Base-by-base conservation (phyloP, 228 moss, liverwort and hornwort species). In the Sphagnum fallax region DNA sequence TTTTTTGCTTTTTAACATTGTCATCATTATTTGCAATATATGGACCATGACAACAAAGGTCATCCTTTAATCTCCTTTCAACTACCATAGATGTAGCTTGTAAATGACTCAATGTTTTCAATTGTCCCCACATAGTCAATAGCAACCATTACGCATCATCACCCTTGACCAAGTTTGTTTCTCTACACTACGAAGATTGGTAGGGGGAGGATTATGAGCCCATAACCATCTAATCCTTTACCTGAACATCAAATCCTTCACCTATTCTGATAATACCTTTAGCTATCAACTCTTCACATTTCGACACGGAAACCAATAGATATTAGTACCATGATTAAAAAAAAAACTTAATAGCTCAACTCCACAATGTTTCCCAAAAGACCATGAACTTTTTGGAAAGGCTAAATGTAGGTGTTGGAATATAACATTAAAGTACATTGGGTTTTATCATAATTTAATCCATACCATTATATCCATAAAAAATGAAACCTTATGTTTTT, bases 1-100 rank as follows among this genome's bases (percentile, higher is more conserved):
- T 93, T 90, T 68, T 80, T 79, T 16, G 93, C 93, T 75, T 79
- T 98, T 47, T 77, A 69, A 92, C 73, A 9, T 90, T 92, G 52
- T 97, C 93, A 13, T 81, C 75, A 6, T 92, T 90, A 18, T 83
- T 79, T 1, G 94, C 94, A 1, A 94, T 98, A 10, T 82, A 73
- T 51, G 98, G 98, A 66, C 90, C 98, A 59, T 87, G 91, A 81
- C 98, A 98, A 93, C 98, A 98, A 9, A 93, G 65, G 72, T 98
- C 98, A 72, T 98, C 98, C 59, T 84, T 82, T 58, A 87, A 74
- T 58, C 94, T 77, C 75, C 90, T 81, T 73, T 98, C 98, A 18
- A 94, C 98, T 53, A 94, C 98, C 98, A 98, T 98, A 13, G 98
- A 93, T 13, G 98, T 94, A 65, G 98, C 94, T 78, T 98, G 98